Conservation (phyloP, 179 eudicot species). For the Carnegiea gigantea region DNA sequence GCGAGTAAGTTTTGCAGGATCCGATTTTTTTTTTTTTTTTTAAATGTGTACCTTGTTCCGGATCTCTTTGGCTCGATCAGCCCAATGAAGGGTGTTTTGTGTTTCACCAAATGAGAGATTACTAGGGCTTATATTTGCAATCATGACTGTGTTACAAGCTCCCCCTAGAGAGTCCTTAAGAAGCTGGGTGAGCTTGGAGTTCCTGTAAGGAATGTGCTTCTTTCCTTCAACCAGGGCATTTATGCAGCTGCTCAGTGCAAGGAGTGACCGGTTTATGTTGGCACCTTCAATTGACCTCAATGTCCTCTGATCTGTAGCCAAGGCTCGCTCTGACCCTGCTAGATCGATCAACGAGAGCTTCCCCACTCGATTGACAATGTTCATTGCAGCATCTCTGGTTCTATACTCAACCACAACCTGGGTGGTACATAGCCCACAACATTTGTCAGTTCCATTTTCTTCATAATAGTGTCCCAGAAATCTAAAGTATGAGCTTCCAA, state of each 20-base stretch:
- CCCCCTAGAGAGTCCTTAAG: constrained; percentile 91
- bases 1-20: background rate
- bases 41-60: constrained; percentile 57
- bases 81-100: constrained; percentile 95
- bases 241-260: constrained; percentile 91
- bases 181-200: constrained; percentile 90
- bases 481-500: too few relatives aligned
- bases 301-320: constrained; percentile 89
- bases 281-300: constrained; percentile 86
- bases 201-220: constrained; percentile 87
- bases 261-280: constrained; percentile 75
- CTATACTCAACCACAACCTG: constrained; percentile 75
- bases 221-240: constrained; percentile 91
- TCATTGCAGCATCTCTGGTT: constrained; percentile 55
- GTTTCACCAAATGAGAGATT: constrained; percentile 78
- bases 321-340: constrained; percentile 91
- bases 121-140: constrained; percentile 83
- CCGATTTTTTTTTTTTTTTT: background rate
- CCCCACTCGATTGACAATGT: constrained; percentile 59
- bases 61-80: constrained; percentile 90
- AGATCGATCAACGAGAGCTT: constrained; percentile 80
- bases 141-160: constrained; percentile 90
- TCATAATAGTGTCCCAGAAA: background rate
- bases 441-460: background rate
- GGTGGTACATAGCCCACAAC: constrained; percentile 2